These are phyloP conservation scores for Colletotrichum magnum DNA, from an alignment of 2,329 filamentous ascomycete species.

Conservation along the genomic window DNA sequence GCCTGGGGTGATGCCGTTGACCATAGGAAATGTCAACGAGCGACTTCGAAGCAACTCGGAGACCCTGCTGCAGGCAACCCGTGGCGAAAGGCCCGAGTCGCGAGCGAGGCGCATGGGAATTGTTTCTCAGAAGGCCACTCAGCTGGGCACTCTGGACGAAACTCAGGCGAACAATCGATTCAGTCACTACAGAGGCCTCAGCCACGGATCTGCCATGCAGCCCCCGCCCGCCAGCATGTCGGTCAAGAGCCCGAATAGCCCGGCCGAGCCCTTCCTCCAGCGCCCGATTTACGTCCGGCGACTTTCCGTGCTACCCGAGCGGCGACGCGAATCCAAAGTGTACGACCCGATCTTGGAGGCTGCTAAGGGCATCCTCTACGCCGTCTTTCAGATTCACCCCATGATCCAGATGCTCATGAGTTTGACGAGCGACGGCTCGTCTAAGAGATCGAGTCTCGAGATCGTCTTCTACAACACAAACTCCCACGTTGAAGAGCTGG, in stretches of 20 bases:
- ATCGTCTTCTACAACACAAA: slow-evolving; percentile 78
- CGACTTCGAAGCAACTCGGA: slow-evolving; percentile 77
- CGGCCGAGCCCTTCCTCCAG: slow-evolving; percentile 69
- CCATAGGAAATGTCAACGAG: slow-evolving; percentile 79
- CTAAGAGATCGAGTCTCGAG: slow-evolving; percentile 75
- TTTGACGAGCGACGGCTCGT: slow-evolving; percentile 71
- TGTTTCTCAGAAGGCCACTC: slow-evolving; percentile 71
- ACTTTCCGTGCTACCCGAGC: slow-evolving; percentile 74
- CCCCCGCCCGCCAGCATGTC: slow-evolving; percentile 57
- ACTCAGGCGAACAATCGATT: slow-evolving; percentile 74
- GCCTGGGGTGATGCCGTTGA: slow-evolving; percentile 79
- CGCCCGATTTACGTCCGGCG: slow-evolving; percentile 75
- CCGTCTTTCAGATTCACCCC: slow-evolving; percentile 77
- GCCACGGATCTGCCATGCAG: slow-evolving; percentile 78
- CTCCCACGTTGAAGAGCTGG: slow-evolving; percentile 75
- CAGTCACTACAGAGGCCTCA: slow-evolving; percentile 76
- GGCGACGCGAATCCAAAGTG: slow-evolving; percentile 72
- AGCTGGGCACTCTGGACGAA: slow-evolving; percentile 75
- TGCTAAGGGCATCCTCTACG: slow-evolving; percentile 76
- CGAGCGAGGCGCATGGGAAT: slow-evolving; percentile 76
- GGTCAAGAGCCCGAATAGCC: slow-evolving; percentile 70
- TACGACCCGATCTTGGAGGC: slow-evolving; percentile 75
- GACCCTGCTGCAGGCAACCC: slow-evolving; percentile 64
- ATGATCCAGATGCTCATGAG: slow-evolving; percentile 77
- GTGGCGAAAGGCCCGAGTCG: slow-evolving; percentile 66